These are phyloP conservation scores for Cucurbita moschata DNA, from an alignment of 306 rosid genomes.

Conservation along the genomic window DNA sequence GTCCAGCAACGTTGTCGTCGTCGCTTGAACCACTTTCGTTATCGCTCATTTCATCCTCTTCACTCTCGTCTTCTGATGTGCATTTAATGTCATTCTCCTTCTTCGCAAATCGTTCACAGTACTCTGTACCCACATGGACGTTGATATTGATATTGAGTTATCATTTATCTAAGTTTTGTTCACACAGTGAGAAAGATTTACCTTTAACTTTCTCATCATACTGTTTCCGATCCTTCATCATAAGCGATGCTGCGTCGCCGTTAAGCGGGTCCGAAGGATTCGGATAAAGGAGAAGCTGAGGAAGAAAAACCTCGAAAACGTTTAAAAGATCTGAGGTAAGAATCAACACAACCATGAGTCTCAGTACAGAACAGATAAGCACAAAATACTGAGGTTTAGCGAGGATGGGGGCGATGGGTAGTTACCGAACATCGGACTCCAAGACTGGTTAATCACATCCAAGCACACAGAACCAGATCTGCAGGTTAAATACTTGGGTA, in stretches of 20 bases:
- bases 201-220: slow-evolving; percentile 98
- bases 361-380: not conserved
- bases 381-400: not conserved
- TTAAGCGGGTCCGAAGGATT: slow-evolving; percentile 96
- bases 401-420: not conserved
- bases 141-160: not conserved
- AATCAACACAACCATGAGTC: not conserved
- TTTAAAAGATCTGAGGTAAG: slow-evolving; percentile 67
- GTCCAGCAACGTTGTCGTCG: slow-evolving; percentile 66
- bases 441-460: slow-evolving; percentile 96
- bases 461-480: slow-evolving; percentile 99
- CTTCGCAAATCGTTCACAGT: slow-evolving; percentile 84
- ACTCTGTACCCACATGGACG: slow-evolving; percentile 44
- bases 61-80: slow-evolving; percentile 59
- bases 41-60: slow-evolving; percentile 54
- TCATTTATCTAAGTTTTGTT: not conserved
- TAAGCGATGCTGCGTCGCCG: slow-evolving; percentile 90
- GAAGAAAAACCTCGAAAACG: slow-evolving; percentile 92
- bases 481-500: slow-evolving; percentile 17
- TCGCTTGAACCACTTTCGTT: slow-evolving; percentile 65
- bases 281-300: slow-evolving; percentile 95
- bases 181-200: not conserved
- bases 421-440: slow-evolving; percentile 99
- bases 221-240: slow-evolving; percentile 85
- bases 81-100: slow-evolving; percentile 54